These are phyloP conservation scores for Chaetomium cochliodes DNA, from an alignment of 495 filamentous ascomycete species.

Conservation along the genomic window DNA sequence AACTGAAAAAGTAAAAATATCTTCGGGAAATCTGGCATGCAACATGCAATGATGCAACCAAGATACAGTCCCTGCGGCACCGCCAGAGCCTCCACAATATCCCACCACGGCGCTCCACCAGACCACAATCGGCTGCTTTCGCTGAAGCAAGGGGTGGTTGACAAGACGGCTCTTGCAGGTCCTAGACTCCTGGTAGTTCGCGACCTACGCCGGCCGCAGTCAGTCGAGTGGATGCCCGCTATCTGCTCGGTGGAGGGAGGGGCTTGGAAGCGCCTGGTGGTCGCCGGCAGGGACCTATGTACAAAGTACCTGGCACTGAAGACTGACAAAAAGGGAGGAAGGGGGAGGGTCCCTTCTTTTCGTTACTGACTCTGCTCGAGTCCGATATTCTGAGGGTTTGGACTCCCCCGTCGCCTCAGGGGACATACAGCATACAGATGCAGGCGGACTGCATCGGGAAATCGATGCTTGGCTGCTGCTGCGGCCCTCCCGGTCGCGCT, in stretches of 20 bases:
- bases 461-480: slow-evolving; percentile 31
- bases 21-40: slow-evolving; percentile 29
- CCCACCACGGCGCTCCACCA: slow-evolving; percentile 12
- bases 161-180: neutral
- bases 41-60: slow-evolving; percentile 26
- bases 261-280: slow-evolving; percentile 3
- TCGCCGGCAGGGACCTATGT: no score
- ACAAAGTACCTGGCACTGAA: no score
- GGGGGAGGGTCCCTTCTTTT: neutral
- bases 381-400: neutral
- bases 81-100: slow-evolving; percentile 35
- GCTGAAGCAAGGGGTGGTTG: neutral
- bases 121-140: neutral
- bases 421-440: neutral
- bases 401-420: neutral
- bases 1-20: slow-evolving; percentile 38
- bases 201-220: neutral
- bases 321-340: no score
- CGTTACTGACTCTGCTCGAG: neutral
- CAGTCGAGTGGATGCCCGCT: slow-evolving; percentile 6
- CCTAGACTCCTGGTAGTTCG: neutral
- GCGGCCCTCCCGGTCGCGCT: slow-evolving; percentile 24
- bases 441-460: slow-evolving; percentile 13
- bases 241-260: slow-evolving; percentile 8
- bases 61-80: slow-evolving; percentile 20